A percentile compares a stretch with the other conserved stretches of the same genome.
These are phyloP conservation scores for Dactylella cylindrospora DNA, from an alignment of 2,329 filamentous ascomycete genomes.

Conservation along the genomic window DNA sequence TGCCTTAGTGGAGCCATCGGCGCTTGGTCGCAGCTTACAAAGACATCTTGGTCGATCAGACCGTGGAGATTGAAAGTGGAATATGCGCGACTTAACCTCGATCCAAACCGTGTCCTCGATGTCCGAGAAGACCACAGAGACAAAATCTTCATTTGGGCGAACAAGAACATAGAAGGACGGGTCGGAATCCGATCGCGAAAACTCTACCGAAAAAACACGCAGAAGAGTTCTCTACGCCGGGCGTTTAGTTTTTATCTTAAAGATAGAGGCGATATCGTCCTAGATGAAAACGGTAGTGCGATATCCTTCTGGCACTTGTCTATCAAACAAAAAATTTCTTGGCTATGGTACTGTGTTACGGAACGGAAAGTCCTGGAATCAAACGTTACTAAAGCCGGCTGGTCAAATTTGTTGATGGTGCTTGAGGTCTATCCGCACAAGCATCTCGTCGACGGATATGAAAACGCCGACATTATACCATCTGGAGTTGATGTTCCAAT, in stretches of 20 bases:
- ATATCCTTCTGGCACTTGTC: neutral
- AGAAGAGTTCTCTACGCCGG: too few relatives aligned
- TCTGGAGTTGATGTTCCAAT: conserved; percentile 17
- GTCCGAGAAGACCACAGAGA: neutral
- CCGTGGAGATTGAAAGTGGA: conserved; percentile 12
- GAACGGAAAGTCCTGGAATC: neutral
- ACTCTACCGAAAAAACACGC: neutral
- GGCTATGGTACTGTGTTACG: conserved; percentile 5
- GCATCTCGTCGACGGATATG: neutral
- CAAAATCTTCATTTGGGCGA: too few relatives aligned
- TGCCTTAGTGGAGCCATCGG: conserved; percentile 17
- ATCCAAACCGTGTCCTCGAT: neutral
- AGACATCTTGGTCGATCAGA: conserved; percentile 5
- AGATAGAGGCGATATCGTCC: neutral
- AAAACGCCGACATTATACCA: conserved; percentile 28
- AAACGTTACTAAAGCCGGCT: conserved; percentile 18
- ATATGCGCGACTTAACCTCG: conserved; percentile 8
- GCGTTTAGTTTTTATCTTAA: too few relatives aligned
- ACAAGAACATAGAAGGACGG: too few relatives aligned
- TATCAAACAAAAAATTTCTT: neutral
- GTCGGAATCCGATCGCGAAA: neutral
- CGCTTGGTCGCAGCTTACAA: conserved; percentile 9
- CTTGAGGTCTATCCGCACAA: neutral
- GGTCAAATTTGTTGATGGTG: conserved; percentile 10
- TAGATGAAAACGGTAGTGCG: neutral